Percentiles rank a stretch among this genome's conserved stretches.
Conservation (phyloP, 371 early-diverging fungal genomes). For the Mucor lusitanicus region DNA sequence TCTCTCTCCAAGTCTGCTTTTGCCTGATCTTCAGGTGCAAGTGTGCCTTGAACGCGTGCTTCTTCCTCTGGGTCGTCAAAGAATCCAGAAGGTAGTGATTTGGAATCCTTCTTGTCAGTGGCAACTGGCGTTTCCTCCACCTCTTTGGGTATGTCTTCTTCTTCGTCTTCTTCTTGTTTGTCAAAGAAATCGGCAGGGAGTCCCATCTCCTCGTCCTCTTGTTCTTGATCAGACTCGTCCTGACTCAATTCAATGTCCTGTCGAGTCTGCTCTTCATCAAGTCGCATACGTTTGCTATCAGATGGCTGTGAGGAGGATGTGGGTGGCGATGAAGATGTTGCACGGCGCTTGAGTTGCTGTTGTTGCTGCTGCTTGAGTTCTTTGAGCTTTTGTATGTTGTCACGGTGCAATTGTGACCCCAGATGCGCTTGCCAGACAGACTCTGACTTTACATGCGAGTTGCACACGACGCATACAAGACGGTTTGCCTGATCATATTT, state of each 20-base stretch:
- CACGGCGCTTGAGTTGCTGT: constrained; percentile 21
- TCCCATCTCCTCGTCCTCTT: constrained; percentile 13
- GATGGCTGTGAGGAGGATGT: background rate
- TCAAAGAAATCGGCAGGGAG: constrained; percentile 33
- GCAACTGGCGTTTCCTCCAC: constrained; percentile 1
- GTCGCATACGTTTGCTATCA: constrained; percentile 17
- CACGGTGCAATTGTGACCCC: constrained; percentile 33
- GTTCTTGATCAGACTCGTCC: constrained; percentile 15
- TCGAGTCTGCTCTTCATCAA: constrained; percentile 19
- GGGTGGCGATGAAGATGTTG: constrained; percentile 7
- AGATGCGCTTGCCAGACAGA: constrained; percentile 47
- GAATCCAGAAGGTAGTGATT: constrained; percentile 41
- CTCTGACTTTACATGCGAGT: constrained; percentile 30
- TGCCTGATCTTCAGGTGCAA: constrained; percentile 31
- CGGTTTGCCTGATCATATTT: constrained; percentile 44
- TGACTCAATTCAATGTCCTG: constrained; percentile 13
- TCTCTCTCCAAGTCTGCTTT: constrained; percentile 39
- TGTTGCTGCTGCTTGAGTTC: constrained; percentile 30
- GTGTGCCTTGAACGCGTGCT: constrained; percentile 35
- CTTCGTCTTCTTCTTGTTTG: constrained; percentile 9
- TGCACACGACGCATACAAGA: constrained; percentile 41
- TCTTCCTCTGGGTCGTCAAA: constrained; percentile 54
- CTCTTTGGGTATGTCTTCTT: constrained; percentile 9
- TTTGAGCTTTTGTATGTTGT: constrained; percentile 43
- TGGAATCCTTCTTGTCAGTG: background rate